A percentile compares a stretch with the other conserved stretches of the same genome.
Conservation (phyloP, 495 filamentous ascomycete species). For the Pyrenopolyporus hunteri region DNA sequence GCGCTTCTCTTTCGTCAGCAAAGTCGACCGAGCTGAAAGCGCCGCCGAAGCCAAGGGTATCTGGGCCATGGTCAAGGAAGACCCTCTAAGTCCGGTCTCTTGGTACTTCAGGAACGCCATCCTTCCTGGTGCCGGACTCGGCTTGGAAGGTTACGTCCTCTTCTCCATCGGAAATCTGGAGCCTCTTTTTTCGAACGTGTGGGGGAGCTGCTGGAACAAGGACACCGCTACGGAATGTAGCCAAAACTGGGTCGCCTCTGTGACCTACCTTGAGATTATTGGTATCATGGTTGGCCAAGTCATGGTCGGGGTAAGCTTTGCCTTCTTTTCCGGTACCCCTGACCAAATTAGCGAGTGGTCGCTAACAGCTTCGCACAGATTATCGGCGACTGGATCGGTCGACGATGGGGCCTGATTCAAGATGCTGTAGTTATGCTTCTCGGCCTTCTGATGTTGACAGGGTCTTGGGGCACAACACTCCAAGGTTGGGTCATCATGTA, state of each 20-base stretch:
- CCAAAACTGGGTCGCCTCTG: slow-evolving; percentile 72
- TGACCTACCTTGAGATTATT: slow-evolving; percentile 84
- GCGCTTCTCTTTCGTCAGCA: slow-evolving; percentile 73
- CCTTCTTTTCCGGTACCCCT: slow-evolving; percentile 27
- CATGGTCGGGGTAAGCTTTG: slow-evolving; percentile 64
- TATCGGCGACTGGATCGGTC: slow-evolving; percentile 71
- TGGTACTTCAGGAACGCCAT: slow-evolving; percentile 89
- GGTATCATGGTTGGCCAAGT: slow-evolving; percentile 91
- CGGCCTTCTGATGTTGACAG: slow-evolving; percentile 84
- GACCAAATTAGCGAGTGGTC: slow-evolving; percentile 29
- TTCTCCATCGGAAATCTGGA: slow-evolving; percentile 92
- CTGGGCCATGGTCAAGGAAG: slow-evolving; percentile 77
- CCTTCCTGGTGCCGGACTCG: slow-evolving; percentile 84
- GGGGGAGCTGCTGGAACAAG: slow-evolving; percentile 74
- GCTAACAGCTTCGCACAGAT: slow-evolving; percentile 35
- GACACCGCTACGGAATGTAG: slow-evolving; percentile 66
- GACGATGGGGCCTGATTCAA: slow-evolving; percentile 90
- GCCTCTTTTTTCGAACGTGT: slow-evolving; percentile 73
- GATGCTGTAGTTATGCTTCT: slow-evolving; percentile 92
- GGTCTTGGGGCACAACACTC: slow-evolving; percentile 80
- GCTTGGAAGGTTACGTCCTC: slow-evolving; percentile 89
- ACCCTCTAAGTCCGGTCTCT: slow-evolving; percentile 77
- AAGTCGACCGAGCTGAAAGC: slow-evolving; percentile 69
- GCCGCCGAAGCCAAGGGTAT: slow-evolving; percentile 67
- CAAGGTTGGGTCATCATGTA: slow-evolving; percentile 95